Conservation (phyloP, 2,329 filamentous ascomycete species). For the Pseudogymnoascus sp. region DNA sequence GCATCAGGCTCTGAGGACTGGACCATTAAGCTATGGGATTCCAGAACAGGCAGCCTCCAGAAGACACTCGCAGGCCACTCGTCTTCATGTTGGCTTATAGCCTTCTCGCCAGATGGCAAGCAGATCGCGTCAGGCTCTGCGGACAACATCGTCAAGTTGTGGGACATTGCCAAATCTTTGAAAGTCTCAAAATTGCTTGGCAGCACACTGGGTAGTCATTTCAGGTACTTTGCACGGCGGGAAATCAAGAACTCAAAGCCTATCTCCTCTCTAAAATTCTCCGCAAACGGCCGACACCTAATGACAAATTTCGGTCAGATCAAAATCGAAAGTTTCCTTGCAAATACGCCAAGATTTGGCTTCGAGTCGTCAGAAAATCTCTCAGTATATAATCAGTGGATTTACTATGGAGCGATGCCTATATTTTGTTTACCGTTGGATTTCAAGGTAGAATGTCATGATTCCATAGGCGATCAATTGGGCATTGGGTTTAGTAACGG, state of each 20-base stretch:
- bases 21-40: conserved; percentile 13
- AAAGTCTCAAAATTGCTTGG: conserved; percentile 6
- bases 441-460: conserved; percentile 14
- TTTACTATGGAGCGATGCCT: conserved; percentile 16
- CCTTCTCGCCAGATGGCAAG: conserved; percentile 16
- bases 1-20: conserved; percentile 10
- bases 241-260: conserved; percentile 9
- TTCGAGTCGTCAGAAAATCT: conserved; percentile 15
- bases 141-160: conserved; percentile 16
- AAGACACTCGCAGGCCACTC: conserved; percentile 11
- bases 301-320: conserved; percentile 15
- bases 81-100: too few relatives aligned
- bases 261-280: conserved; percentile 15
- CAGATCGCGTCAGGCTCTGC: conserved; percentile 13
- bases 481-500: conserved; percentile 16
- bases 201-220: neutral
- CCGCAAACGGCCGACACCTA: conserved; percentile 13
- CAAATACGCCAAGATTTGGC: conserved; percentile 11
- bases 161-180: conserved; percentile 4
- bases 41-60: conserved; percentile 10
- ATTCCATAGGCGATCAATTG: conserved; percentile 16
- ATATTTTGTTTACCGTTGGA: conserved; percentile 15
- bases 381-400: conserved; percentile 15
- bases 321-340: conserved; percentile 13
- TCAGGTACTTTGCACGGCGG: neutral